Evolutionary conservation across 2,329 filamentous ascomycete species (phyloP), one percentile per base, ranked within the genome.

Genomic region (Xylariaceae sp.): DNA sequence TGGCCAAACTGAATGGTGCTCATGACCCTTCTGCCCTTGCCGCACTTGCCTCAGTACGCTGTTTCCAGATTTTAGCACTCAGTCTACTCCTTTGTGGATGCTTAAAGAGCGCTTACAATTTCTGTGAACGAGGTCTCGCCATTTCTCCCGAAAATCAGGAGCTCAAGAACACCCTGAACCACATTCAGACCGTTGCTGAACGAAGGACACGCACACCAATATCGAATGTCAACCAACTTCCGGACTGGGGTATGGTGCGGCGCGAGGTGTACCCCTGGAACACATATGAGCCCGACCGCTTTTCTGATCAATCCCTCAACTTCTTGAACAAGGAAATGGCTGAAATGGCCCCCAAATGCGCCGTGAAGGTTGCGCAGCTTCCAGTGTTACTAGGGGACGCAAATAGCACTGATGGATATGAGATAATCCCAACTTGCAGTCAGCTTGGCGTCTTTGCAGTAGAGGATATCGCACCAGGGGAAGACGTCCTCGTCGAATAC

Each of bases 381-480:
- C 93, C 91, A 1, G 70, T 87, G 1, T 67, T 97, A 18, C 69
- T 82, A 9, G 71, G 76, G 36, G 68, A 69, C 18, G 76, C 74
- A 3, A 76, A 75, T 42, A 65, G 66, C 19, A 73, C 68, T 1
- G 70, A 74, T 44, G 58, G 57, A 19, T 71, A 70, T 50, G 68
- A 72, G n/a, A 67, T 68, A 31, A 74, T 73, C 13, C 68, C 72
- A 8, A 83, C 78, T 4, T 83, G 81, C 52, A 76, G 78, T 45
- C 93, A 98, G 63, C 76, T 98, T 1, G 93, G 93, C 4, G 76
- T 98, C 3, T 97, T 97, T 61, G 91, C 90, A 7, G 87, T 81
- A 53, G 78, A 87, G 49, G 83, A 95, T 50, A 87, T 97, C 29
- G 67, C 71, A 1, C 79, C 89, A 0, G 87, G 86, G 9, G 86